Percentiles rank a stretch among this genome's conserved stretches.
These are phyloP conservation scores for Hyaloraphidium curvatum DNA, from an alignment of 192 early-diverging fungal species.

Conservation along the genomic window DNA sequence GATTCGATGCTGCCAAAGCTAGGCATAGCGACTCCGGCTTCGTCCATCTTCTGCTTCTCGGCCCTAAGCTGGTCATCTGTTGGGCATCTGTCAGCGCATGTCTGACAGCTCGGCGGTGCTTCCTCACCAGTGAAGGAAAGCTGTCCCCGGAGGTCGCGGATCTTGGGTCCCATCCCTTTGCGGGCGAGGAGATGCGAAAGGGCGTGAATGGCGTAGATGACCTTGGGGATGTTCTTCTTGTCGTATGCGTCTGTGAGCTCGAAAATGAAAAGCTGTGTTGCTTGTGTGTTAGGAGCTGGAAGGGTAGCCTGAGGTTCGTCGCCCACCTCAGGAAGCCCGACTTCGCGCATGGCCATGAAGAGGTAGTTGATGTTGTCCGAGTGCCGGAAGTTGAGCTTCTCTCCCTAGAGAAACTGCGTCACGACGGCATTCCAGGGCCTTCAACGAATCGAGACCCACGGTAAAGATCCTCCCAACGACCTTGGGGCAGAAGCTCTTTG, in stretches of 20 bases:
- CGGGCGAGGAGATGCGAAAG: slow-evolving; percentile 79
- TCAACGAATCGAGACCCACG: too few relatives aligned
- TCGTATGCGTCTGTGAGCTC: slow-evolving; percentile 96
- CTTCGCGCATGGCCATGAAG: slow-evolving; percentile 53
- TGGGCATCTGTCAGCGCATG: not conserved
- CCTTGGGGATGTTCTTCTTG: slow-evolving; percentile 96
- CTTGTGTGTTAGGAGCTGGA: too few relatives aligned
- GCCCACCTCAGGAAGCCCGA: slow-evolving; percentile 62
- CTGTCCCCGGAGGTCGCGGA: slow-evolving; percentile 82
- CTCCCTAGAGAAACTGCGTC: too few relatives aligned
- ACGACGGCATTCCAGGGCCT: too few relatives aligned
- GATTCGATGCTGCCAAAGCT: slow-evolving; percentile 71
- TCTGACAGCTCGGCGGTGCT: too few relatives aligned
- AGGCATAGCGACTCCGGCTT: slow-evolving; percentile 63
- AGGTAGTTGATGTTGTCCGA: slow-evolving; percentile 98
- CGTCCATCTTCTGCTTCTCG: slow-evolving; percentile 68
- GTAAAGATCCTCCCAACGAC: slow-evolving; percentile 71
- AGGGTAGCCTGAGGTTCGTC: too few relatives aligned
- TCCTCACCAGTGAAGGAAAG: slow-evolving; percentile 68
- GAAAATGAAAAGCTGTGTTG: slow-evolving; percentile 76
- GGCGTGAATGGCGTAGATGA: slow-evolving; percentile 96
- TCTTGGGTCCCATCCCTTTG: slow-evolving; percentile 64
- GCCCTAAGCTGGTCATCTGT: slow-evolving; percentile 47
- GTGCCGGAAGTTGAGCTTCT: slow-evolving; percentile 81
- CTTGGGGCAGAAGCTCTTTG: slow-evolving; percentile 61